Evolutionary conservation across 2,329 filamentous ascomycete genomes (phyloP), one percentile per base, ranked within the genome.

Genomic region (Fusarium piperis): DNA sequence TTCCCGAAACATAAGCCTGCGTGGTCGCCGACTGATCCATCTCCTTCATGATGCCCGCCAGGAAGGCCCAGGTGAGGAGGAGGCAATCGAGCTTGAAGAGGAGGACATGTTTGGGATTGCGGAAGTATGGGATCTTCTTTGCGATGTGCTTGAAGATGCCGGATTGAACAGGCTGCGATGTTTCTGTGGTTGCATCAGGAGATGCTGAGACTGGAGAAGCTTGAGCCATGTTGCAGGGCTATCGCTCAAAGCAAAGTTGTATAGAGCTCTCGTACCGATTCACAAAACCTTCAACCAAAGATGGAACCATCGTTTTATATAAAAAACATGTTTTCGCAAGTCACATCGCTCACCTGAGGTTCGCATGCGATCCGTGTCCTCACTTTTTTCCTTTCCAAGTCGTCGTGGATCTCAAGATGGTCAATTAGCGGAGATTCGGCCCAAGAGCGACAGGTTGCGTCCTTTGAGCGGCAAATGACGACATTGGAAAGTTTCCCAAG

Each of bases 21-120:
- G 80, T 81, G 0, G 80, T 81, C 1, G 79, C 79, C 3, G 78
- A 79, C 62, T 81, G 80, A 39, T 81, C 79, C 78, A 81, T 79
- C 51, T 81, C 80, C 41, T 81, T 81, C 69, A 81, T 72, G 13
- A 81, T 69, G 3, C 80, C 80, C 8, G 80, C 80, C 2, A 81
- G 63, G 41, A 82, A 82, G 6, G 79, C 78, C 81, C 81, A 82
- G 4, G 77, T 68, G 20, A 81, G 67, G 18, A 81, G 76, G n/a
- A 81, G 71, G 18, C 78, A 72, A 44, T 81, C 79, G 32, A 81
- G 74, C 46, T 81, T 81, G 70, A 81, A 76, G 6, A 81, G 70
- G 6, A 81, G 68, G 3, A 80, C 78, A 73, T 81, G 75, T n/a
- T 75, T 68, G 2, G 79, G 75, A 23, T 80, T 65, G 35, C 75